Base-by-base conservation (phyloP, 352 stramenopile species). In the Globisporangium paroecandrum region DNA sequence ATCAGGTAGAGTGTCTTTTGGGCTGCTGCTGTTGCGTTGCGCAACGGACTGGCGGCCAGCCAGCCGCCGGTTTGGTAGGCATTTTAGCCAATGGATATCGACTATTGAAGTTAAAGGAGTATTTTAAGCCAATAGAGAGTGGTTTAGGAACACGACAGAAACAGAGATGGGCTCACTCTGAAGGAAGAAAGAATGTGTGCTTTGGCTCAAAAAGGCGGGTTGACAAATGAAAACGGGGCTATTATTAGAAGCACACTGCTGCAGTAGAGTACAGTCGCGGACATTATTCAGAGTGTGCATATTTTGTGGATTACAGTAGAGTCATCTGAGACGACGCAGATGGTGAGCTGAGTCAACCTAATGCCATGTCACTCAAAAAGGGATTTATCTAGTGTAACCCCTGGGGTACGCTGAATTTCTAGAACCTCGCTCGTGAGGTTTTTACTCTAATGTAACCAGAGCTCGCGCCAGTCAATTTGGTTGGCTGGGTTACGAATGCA, bases 381-480 rank as follows among this genome's bases (percentile, higher is more conserved):
- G 36, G 8, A 43, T 43, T 43, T 13, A 15, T 15, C 36, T 15
- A 12, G 5, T 20, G 41, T 49, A 49, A 49, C 41, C 41, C 41
- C 0, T 20, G 15, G 6, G 15, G 41, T 49, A 51, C 43, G 22
- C 18, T 20, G 10, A 20, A 2, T 51, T 51, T 22, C 38, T 10
- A 51, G 13, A 64, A 54, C 20, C 36, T 38, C 1, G 12, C 15
- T 7, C 4, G 0, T 15, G 20, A 53, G 57, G 34, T 51, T 25
- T 62, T 43, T 34, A 18, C 10, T 24, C 22, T 1, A 62, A 1
- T 13, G 36, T 25, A 46, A 46, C 36, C 22, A 36, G 22, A 24
- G n/a, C 36, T 34, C 13, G 36, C 8, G 36, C 58, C 58, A 63
- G 58, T 63, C 58, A 63, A 66, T 58, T 66, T 66, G 61, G 47